Base-by-base conservation (phyloP, 202 grass and related monocot genomes). In the Brachypodium distachyon region DNA sequence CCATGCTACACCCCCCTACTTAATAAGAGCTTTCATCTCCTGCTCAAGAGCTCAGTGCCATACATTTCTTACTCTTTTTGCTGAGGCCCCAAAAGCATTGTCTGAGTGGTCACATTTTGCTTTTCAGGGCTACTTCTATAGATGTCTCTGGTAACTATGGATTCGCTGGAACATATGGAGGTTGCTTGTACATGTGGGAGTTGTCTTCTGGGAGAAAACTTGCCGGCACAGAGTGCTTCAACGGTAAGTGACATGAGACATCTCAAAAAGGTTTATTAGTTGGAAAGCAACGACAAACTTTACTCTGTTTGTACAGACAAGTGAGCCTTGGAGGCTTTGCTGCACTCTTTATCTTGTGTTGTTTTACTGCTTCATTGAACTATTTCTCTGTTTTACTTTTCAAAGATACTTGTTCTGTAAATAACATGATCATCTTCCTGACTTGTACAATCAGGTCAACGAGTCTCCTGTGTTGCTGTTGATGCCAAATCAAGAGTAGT, bases 171-270 rank as follows among this genome's bases (percentile, higher is more conserved):
- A 94, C 94, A 50, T 72, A 58, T 88, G 84, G 74, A 64, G 94
- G 94, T 82, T 61, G 88, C 14, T 71, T 91, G 50, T 97, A 90
- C 61, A 77, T 78, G 67, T 97, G 90, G 94, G 94, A 97, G 65
- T 64, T 97, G 46, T 79, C 82, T 75, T 88, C 91, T 73, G 91
- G 94, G 37, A 93, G 52, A 83, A 89, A 86, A 56, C 52, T 90
- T 56, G 76, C 82, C 39, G 59, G 52, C 53, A 80, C 80, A 54
- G 43, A 77, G 32, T 89, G 81, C 72, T 89, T 91, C 61, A 77
- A 90, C 21, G 10, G 94, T 97, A 90, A 88, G 91, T 90, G 40
- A 56, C 18, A 23, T 17, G 12, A 16, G 41, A 47, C 25, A 31
- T 68, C 25, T 46, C 40, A 18, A 47, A 47, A 68, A 47, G 25